Evolutionary conservation across 2,329 filamentous ascomycete genomes (phyloP), one percentile per base, ranked within the genome.

Genomic region (Tolypocladium capitatum): DNA sequence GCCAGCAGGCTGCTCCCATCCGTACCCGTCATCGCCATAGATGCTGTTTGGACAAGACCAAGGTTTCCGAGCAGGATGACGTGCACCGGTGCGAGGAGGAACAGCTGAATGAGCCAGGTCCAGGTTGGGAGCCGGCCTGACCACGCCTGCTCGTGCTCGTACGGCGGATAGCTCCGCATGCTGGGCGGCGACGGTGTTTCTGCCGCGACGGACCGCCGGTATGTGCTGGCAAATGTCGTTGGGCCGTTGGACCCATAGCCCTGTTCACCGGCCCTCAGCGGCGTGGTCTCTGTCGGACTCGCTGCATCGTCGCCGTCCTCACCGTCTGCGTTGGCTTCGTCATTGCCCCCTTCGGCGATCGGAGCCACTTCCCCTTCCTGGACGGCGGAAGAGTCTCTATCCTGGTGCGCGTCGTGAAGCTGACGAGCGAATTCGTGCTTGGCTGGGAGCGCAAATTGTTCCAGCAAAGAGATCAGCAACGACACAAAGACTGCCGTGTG

Each of bases 61-160:
- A 90, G 73, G 59, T 94, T 88, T 1, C 82, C 86, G 16, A 86
- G 67, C 20, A 97, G 63, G 50, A 92, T 82, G 42, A 95, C 70
- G 43, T 83, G 78, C 46, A 95, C 78, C 0, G 90, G 89, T 0
- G 80, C 85, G 10, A 94, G 69, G 16, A 96, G 61, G 4, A 97
- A 69, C 53, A 96, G 83, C 58, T 98, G 90, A 18, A 94, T 56
- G 38, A 92, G 65, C 92, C 92, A 98, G 18, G 85, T 81, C 84
- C 85, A 96, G 41, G 75, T 78, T 1, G 88, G 87, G 47, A 97
- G 68, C 34, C 75, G 75, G 4, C 76, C 76, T 46, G 88, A 94
- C 92, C 92, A 98, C 14, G 75, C 69, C 63, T 97, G 92, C 61
- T 97, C 92, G 46, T 78, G 69, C 13, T 77, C 76, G 59, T 83